phyloP scores from a whole-genome alignment of 352 stramenopile species.

The Globisporangium canariense region DNA sequence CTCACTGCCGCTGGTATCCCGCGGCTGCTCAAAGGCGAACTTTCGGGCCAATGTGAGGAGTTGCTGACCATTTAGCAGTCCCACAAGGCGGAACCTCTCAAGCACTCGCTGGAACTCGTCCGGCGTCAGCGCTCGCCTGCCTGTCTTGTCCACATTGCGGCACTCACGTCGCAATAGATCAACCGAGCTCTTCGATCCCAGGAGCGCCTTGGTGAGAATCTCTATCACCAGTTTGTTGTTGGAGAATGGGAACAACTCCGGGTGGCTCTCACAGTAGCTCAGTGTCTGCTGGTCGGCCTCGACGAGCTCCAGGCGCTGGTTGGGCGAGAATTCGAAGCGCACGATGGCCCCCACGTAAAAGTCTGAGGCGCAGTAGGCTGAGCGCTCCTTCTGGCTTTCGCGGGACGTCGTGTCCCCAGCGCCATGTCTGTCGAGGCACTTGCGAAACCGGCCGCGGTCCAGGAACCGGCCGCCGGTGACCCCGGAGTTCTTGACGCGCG shows the following conservation, averaged over 20 bases:
- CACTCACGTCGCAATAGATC: slow-evolving; percentile 40
- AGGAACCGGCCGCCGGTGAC: slow-evolving; percentile 66
- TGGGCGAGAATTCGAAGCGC: slow-evolving; percentile 64
- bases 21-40: slow-evolving; percentile 21
- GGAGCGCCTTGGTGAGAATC: slow-evolving; percentile 20
- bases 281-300: slow-evolving; percentile 75
- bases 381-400: slow-evolving; percentile 32
- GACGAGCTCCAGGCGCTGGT: slow-evolving; percentile 65
- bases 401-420: slow-evolving; percentile 22
- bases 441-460: slow-evolving; percentile 68
- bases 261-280: slow-evolving; percentile 70
- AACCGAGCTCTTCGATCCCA: slow-evolving; percentile 13
- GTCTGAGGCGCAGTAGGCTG: slow-evolving; percentile 45
- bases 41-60: slow-evolving; percentile 52
- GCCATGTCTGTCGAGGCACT: slow-evolving; percentile 19
- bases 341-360: slow-evolving; percentile 74
- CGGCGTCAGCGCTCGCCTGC: slow-evolving; percentile 19
- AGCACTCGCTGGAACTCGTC: slow-evolving; percentile 30
- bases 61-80: slow-evolving; percentile 59
- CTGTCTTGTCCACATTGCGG: slow-evolving; percentile 22
- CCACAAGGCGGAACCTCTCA: slow-evolving; percentile 10
- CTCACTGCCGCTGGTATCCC: slow-evolving; percentile 4
- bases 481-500: slow-evolving; percentile 63
- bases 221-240: slow-evolving; percentile 38
- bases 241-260: slow-evolving; percentile 63